phyloP scores from a whole-genome alignment of 2,329 filamentous ascomycete genomes.

The Trichophaea hybrida region DNA sequence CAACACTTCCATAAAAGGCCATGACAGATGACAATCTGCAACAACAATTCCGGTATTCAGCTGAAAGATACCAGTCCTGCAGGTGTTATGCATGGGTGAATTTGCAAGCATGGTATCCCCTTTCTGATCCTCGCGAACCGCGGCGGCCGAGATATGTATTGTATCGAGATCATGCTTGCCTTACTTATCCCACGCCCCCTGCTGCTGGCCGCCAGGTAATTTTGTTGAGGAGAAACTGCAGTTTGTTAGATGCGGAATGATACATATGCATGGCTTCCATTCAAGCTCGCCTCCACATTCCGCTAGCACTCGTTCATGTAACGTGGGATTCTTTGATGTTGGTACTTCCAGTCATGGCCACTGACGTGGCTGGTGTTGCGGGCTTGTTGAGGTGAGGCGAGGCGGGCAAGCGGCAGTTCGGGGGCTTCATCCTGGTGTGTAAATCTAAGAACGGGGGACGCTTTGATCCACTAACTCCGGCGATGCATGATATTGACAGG shows the following conservation, averaged over 20 bases:
- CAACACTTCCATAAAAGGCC: no score
- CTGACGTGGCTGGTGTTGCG: not conserved
- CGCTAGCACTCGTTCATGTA: not conserved
- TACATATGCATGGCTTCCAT: not conserved
- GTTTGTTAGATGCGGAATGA: not conserved
- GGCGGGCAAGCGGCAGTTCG: not conserved
- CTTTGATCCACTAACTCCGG: not conserved
- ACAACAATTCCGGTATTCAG: no score
- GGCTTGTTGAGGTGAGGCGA: not conserved
- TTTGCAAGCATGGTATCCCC: not conserved
- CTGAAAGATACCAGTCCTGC: no score
- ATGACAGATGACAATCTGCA: no score
- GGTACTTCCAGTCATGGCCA: not conserved
- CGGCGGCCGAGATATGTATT: not conserved
- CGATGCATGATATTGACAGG: not conserved
- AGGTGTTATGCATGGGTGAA: no score
- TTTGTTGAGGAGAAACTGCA: not conserved
- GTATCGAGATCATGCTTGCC: not conserved
- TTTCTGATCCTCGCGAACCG: not conserved
- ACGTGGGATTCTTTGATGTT: not conserved
- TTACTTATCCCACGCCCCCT: not conserved
- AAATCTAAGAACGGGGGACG: not conserved
- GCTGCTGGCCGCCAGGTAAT: not conserved
- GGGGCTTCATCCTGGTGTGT: not conserved
- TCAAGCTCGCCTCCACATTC: slow-evolving; percentile 1